A percentile compares a stretch with the other conserved stretches of the same genome.
These are phyloP conservation scores for Isatis lusitanica DNA, from an alignment of 441 rosid species.

Conservation along the genomic window DNA sequence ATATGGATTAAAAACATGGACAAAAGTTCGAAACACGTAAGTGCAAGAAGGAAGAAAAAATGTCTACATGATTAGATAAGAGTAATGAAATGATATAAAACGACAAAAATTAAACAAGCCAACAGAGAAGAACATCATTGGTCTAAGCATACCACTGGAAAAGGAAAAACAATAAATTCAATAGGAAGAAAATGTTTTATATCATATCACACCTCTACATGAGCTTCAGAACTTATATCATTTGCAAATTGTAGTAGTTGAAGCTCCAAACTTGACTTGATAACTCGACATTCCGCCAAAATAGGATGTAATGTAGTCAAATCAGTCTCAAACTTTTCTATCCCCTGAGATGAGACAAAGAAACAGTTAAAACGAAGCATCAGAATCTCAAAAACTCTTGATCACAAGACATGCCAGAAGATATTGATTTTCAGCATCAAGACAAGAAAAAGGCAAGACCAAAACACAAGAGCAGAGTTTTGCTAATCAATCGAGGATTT, in stretches of 20 bases:
- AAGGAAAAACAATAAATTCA: not conserved
- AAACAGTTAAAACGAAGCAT: not conserved
- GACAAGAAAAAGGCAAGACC: not conserved
- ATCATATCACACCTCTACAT: conserved; percentile 60
- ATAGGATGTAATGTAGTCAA: conserved; percentile 76
- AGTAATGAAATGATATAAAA: not conserved
- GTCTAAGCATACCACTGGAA: not conserved
- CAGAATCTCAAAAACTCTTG: not conserved
- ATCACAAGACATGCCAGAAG: conserved; percentile 4
- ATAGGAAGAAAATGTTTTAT: not conserved
- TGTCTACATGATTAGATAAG: not conserved
- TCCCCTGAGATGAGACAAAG: conserved; percentile 52
- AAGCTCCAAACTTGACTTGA: conserved; percentile 82
- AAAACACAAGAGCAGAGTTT: not conserved
- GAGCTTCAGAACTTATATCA: conserved; percentile 96
- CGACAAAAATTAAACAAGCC: not conserved
- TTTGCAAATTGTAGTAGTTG: conserved; percentile 86
- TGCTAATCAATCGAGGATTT: not conserved
- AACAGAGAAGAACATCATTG: not conserved
- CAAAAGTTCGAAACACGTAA: not conserved
- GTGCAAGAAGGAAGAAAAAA: conserved; percentile 7
- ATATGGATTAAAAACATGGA: conserved; percentile 2
- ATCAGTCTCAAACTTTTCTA: conserved; percentile 67
- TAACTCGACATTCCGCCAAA: conserved; percentile 89
- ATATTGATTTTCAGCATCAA: conserved; percentile 19